Base-by-base conservation (phyloP, 2,329 filamentous ascomycete species). In the Calonectria leucothoes region DNA sequence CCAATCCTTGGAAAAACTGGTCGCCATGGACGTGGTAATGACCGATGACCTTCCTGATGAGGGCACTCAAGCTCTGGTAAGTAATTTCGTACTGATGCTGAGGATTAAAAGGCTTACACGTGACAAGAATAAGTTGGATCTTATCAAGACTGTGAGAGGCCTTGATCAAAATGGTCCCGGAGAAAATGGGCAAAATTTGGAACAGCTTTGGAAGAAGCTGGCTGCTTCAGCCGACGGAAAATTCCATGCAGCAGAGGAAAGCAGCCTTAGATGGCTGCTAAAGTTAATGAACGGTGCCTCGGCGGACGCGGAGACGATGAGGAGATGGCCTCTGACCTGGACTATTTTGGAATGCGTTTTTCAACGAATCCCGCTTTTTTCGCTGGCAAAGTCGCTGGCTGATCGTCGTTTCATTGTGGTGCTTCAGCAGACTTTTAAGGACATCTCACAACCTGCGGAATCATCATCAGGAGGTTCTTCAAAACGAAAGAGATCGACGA, bases 341-440 rank as follows among this genome's bases (percentile, higher is more conserved):
- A 87, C 85, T 35, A 88, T 95, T 42, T 82, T 95, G 29, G 86
- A 87, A 55, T 89, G 88, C 72, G 86, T 93, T 61, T 88, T 94
- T 68, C 86, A 88, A 64, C 86, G 91, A n/a, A 90, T 96, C 23
- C 93, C 94, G 0, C 86, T 92, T 0, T 92, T 93, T 57, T 92
- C 91, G 14, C 87, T 94, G 29, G 94, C 94, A 11, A 92, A 92
- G 71, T 91, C 94, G 5, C 87, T 98, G 8, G 92, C 91, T 27
- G 92, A 95, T 71, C 88, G 93, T 70, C 89, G 91, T 57, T 94
- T 97, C 67, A 84, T 94, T 39, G 84, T 85, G 1, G 89, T 95
- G 12, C 82, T 97, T 51, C 91, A 93, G 78, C 89, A 91, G 78
- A 91, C 93, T 0, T 84, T 95, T 61, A 88, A 90, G 61, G 93